A percentile compares a stretch with the other conserved stretches of the same genome.
These are phyloP conservation scores for Hymenochaete sp. DNA, from an alignment of 1,284 basidiomycete species.

Conservation along the genomic window DNA sequence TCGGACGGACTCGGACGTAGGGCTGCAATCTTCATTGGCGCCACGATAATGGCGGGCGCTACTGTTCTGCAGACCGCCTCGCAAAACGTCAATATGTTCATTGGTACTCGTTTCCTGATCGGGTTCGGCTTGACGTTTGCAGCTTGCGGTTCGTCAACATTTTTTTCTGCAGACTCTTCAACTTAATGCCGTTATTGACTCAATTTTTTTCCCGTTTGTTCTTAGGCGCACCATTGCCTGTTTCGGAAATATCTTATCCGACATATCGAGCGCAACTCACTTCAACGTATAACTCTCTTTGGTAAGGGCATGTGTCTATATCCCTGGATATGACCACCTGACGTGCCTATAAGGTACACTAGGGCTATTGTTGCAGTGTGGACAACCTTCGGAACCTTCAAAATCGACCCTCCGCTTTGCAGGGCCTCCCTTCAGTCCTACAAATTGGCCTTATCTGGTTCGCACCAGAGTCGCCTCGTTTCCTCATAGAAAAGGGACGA, in stretches of 20 bases:
- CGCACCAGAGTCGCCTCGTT: constrained; percentile 66
- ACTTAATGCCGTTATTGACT: too few relatives aligned
- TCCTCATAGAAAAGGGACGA: constrained; percentile 55
- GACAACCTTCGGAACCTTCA: constrained; percentile 67
- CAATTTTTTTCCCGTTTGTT: too few relatives aligned
- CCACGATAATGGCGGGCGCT: constrained; percentile 23
- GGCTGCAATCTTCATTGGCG: constrained; percentile 24
- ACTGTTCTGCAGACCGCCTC: constrained; percentile 25
- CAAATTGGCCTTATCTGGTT: constrained; percentile 53
- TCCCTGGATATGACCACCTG: too few relatives aligned
- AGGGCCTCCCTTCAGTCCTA: constrained; percentile 52
- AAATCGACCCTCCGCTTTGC: constrained; percentile 62
- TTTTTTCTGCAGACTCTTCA: too few relatives aligned
- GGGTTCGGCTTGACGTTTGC: constrained; percentile 75
- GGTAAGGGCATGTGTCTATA: constrained; percentile 71
- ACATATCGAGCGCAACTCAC: constrained; percentile 65
- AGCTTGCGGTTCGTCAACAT: constrained; percentile 49
- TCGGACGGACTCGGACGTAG: constrained; percentile 26
- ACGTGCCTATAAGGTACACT: too few relatives aligned
- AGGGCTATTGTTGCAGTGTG: constrained; percentile 49
- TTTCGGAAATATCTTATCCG: constrained; percentile 73
- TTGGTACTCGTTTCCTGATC: constrained; percentile 34
- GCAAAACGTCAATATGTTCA: constrained; percentile 27
- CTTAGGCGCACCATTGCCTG: constrained; percentile 68
- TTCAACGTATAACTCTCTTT: constrained; percentile 70